phyloP scores from a whole-genome alignment of 1,284 basidiomycete species.

The Pholiota adiposa region DNA sequence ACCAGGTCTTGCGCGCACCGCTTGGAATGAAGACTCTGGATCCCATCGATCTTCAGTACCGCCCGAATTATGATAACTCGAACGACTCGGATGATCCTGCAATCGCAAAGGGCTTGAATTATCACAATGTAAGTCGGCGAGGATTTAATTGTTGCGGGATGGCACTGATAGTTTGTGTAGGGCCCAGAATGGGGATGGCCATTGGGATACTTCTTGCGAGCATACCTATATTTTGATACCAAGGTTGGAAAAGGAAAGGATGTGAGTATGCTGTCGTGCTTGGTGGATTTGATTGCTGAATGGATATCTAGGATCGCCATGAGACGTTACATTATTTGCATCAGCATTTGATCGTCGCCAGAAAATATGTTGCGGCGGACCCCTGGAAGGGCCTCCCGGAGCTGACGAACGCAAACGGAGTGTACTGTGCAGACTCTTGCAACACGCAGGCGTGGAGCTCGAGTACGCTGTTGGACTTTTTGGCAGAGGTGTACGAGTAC shows the following conservation, averaged over 20 bases:
- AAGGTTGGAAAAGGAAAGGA: constrained; percentile 61
- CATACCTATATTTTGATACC: constrained; percentile 87
- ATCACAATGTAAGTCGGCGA: constrained; percentile 66
- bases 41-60: constrained; percentile 83
- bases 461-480: constrained; percentile 86
- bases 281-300: constrained; percentile 3
- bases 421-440: constrained; percentile 86
- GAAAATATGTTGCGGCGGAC: constrained; percentile 77
- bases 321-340: constrained; percentile 83
- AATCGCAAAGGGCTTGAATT: constrained; percentile 91
- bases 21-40: constrained; percentile 96
- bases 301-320: constrained; percentile 56
- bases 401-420: constrained; percentile 84
- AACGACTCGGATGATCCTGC: constrained; percentile 85
- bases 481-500: constrained; percentile 69
- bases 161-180: constrained; percentile 36
- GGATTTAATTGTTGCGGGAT: background rate
- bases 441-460: constrained; percentile 93
- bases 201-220: constrained; percentile 92
- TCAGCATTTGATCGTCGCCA: constrained; percentile 68
- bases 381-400: constrained; percentile 93
- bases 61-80: constrained; percentile 89
- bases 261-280: constrained; percentile 47
- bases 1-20: constrained; percentile 78
- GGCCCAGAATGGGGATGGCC: constrained; percentile 95